Evolutionary conservation across 805 yeast species (phyloP).

Genomic region (Brettanomyces naardenensis): DNA sequence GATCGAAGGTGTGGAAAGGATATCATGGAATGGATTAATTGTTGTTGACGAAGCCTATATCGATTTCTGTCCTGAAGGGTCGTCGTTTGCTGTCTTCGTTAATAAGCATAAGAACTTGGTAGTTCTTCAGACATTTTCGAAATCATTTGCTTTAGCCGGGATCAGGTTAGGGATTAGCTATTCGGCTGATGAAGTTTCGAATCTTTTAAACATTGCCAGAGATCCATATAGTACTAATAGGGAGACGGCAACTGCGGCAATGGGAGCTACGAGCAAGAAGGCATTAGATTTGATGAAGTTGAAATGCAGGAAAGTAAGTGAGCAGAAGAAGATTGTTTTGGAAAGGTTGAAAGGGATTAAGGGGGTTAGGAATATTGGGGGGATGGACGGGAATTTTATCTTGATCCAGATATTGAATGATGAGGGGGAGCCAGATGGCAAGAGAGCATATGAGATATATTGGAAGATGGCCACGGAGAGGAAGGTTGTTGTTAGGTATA

Average conservation of each 20-base stretch:
- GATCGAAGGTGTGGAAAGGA: constrained; percentile 29
- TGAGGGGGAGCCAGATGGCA: constrained; percentile 57
- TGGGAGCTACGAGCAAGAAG: constrained; percentile 55
- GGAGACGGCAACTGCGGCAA: constrained; percentile 66
- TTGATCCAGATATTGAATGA: constrained; percentile 62
- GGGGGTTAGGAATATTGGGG: constrained; percentile 68
- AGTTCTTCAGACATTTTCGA: constrained; percentile 87
- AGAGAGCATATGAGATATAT: constrained; percentile 60
- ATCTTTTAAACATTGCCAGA: constrained; percentile 77
- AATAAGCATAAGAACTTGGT: constrained; percentile 76
- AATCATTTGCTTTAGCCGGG: constrained; percentile 95
- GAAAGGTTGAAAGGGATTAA: constrained; percentile 44
- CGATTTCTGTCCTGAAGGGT: constrained; percentile 68
- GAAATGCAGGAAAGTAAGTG: constrained; percentile 41
- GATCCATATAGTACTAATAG: constrained; percentile 93
- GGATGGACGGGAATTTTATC: constrained; percentile 78
- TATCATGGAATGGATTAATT: constrained; percentile 64
- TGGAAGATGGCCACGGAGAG: constrained; percentile 60
- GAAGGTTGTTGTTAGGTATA: constrained; percentile 81
- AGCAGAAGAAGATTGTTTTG: constrained; percentile 50
- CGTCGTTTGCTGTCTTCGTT: constrained; percentile 71
- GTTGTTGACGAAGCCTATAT: constrained; percentile 94
- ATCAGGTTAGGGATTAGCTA: constrained; percentile 81
- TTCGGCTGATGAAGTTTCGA: constrained; percentile 51
- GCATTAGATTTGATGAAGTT: constrained; percentile 54